Base-by-base conservation (phyloP, 75 land plant species). In the Sequoiadendron giganteum region DNA sequence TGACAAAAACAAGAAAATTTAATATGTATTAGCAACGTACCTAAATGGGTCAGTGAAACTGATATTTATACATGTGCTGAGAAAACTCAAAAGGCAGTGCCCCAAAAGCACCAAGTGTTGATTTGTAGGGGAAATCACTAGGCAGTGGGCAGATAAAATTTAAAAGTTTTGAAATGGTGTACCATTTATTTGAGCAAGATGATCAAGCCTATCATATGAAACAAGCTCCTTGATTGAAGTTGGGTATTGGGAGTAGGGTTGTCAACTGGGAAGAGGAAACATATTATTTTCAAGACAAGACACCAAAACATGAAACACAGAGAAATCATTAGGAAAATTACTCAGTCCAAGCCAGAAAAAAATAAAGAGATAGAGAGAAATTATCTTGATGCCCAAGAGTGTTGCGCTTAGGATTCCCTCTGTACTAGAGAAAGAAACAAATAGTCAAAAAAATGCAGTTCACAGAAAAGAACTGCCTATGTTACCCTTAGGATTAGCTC, bases 261-360 rank as follows among this genome's bases (percentile, higher is more conserved):
- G n/a, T 72, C 32, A 75, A 75, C 16, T 10, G 77, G 16, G 34
- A 75, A 10, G 77, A 11, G 16, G 16, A 75, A 34, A 25, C 16
- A 11, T 11, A 10, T 11, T 32, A 75, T 75, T 34, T 75, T 75
- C 16, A 34, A 75, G 28, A 32, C 38, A 75, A 75, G 38, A 13
- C 16, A 34, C 77, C 16, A 75, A 75, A 75, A 75, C 77, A 75
- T 75, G 77, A 75, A 75, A 75, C 38, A 75, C 11, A 75, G 77
- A 75, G 77, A 13, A 39, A 73, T 73, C 36, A 75, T 75, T 10
- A 13, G 77, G 39, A 32, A 75, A 34, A 32, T 75, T 11, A 32
- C 77, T 11, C 16, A 32, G 28, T 34, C 34, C 16, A 32, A 75
- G 39, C 38, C 77, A 75, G 77, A 34, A 10, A 65, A 1, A 9